phyloP scores from a whole-genome alignment of 225 moss, liverwort and hornwort genomes.

The Climacium dendroides region DNA sequence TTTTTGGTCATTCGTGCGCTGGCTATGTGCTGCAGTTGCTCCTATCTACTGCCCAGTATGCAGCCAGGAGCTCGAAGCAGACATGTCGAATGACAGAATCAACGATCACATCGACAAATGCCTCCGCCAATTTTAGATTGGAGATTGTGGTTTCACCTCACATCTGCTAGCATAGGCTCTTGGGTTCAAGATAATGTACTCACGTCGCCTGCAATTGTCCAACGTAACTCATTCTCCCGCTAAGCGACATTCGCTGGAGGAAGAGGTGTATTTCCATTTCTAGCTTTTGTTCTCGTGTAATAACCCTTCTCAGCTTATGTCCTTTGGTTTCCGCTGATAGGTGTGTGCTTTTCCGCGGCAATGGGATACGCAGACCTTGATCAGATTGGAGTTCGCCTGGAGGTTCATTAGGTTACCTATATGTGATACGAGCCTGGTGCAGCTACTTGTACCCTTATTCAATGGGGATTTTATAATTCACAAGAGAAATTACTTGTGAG shows the following conservation, averaged over 20 bases:
- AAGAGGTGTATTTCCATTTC: neutral
- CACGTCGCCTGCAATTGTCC: neutral
- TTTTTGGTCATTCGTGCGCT: neutral
- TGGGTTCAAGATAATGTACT: neutral
- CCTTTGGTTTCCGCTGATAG: neutral
- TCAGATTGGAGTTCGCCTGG: neutral
- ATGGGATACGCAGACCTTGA: neutral
- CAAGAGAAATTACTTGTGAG: neutral
- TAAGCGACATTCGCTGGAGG: neutral
- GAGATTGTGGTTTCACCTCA: neutral
- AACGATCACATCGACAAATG: slow-evolving; percentile 35
- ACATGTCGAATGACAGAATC: slow-evolving; percentile 23
- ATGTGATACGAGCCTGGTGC: neutral
- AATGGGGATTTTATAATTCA: neutral
- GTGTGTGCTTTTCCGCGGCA: neutral
- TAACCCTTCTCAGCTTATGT: neutral
- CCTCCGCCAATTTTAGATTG: slow-evolving; percentile 11
- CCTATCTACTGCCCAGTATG: slow-evolving; percentile 23
- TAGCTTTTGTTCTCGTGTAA: neutral
- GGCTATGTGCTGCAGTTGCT: slow-evolving; percentile 1
- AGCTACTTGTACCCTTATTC: neutral
- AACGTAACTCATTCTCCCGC: neutral
- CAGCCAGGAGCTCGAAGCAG: slow-evolving; percentile 15
- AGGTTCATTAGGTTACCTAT: neutral
- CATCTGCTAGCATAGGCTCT: neutral